These are phyloP conservation scores for Babesia sp. DNA, from an alignment of 169 alveolate genomes.

Conservation along the genomic window DNA sequence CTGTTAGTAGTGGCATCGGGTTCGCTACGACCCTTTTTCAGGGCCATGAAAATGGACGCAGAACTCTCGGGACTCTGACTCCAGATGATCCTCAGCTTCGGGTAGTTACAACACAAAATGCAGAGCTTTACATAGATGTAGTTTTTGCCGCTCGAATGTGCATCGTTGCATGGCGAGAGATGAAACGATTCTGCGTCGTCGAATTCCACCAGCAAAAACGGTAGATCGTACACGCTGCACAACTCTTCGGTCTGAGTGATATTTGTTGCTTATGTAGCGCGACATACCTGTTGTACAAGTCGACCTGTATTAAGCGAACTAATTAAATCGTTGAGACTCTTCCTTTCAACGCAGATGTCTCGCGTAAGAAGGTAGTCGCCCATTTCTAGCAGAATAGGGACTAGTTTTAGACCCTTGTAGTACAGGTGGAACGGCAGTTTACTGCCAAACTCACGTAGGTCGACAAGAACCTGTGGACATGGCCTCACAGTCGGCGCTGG, in stretches of 20 bases:
- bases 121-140: conserved; percentile 51
- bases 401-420: conserved; percentile 75
- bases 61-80: conserved; percentile 60
- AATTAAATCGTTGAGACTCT: conserved; percentile 75
- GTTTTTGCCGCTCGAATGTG: conserved; percentile 23
- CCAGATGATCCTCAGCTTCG: conserved; percentile 62
- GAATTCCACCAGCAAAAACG: conserved; percentile 61
- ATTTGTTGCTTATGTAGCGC: too few species aligned
- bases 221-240: conserved; percentile 58
- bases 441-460: conserved; percentile 78
- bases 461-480: conserved; percentile 73
- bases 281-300: conserved; percentile 74
- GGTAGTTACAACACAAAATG: conserved; percentile 61
- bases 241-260: conserved; percentile 44
- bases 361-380: conserved; percentile 84
- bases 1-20: conserved; percentile 45
- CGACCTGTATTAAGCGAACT: conserved; percentile 77
- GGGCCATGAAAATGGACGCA: conserved; percentile 34
- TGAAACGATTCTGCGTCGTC: conserved; percentile 62
- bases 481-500: conserved; percentile 51
- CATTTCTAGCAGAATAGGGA: conserved; percentile 77
- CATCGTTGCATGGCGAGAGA: conserved; percentile 51
- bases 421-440: conserved; percentile 80
- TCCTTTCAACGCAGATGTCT: conserved; percentile 84
- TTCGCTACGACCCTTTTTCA: conserved; percentile 55